phyloP scores from a whole-genome alignment of 1,284 basidiomycete genomes.

The Sanghuangporus sanghuang region DNA sequence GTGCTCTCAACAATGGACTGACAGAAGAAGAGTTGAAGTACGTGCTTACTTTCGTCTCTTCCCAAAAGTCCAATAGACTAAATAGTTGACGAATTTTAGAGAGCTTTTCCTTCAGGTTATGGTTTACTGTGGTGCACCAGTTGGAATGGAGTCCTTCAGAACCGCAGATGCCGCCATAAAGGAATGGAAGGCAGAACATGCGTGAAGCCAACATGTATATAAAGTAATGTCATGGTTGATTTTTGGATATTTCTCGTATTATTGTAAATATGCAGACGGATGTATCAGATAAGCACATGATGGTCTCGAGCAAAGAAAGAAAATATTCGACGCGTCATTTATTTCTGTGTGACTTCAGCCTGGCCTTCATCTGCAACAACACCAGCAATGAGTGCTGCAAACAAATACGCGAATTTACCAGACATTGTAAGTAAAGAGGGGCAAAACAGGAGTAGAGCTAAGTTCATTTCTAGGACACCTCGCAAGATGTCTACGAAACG shows the following conservation, averaged over 20 bases:
- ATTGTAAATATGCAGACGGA: background rate
- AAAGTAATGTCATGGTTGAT: background rate
- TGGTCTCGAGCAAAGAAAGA: background rate
- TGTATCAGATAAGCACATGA: background rate
- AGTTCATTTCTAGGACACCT: constrained; percentile 64
- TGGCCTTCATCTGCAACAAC: background rate
- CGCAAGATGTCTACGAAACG: constrained; percentile 90
- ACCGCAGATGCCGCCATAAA: constrained; percentile 17
- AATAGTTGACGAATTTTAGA: background rate
- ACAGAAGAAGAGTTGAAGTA: constrained; percentile 17
- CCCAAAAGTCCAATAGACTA: background rate
- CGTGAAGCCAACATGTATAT: background rate
- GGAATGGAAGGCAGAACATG: constrained; percentile 15
- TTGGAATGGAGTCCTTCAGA: constrained; percentile 14
- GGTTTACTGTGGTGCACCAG: constrained; percentile 16
- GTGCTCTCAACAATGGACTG: constrained; percentile 15
- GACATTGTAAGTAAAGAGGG: constrained; percentile 67
- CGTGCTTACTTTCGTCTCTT: background rate
- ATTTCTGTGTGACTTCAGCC: background rate
- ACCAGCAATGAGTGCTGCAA: constrained; percentile 50
- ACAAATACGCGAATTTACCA: constrained; percentile 85
- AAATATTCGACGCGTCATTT: background rate
- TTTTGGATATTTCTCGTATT: background rate
- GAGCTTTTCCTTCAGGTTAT: constrained; percentile 15
- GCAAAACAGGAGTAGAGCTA: constrained; percentile 5